Evolutionary conservation across 495 filamentous ascomycete genomes (phyloP).

Genomic region (Gamarada debralockiae): DNA sequence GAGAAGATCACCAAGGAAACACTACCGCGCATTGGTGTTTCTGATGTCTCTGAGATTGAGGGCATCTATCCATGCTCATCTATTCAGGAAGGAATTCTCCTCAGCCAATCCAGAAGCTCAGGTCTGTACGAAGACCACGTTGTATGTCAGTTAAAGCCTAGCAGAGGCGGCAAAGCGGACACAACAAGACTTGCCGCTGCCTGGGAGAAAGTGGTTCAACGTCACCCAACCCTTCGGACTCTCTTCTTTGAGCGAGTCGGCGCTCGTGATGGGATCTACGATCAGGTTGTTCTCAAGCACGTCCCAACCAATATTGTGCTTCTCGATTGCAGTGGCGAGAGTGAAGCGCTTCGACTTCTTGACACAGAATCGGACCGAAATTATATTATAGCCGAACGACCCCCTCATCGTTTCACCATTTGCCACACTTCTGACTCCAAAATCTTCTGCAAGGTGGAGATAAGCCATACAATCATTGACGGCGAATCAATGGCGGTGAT

Average conservation of each 20-base stretch:
- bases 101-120: slow-evolving; percentile 45
- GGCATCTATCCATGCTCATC: slow-evolving; percentile 68
- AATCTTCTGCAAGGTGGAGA: slow-evolving; percentile 1
- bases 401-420: slow-evolving; percentile 4
- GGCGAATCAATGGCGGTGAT: too few relatives aligned
- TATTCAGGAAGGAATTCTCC: slow-evolving; percentile 62
- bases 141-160: background rate
- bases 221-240: slow-evolving; percentile 51
- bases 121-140: slow-evolving; percentile 29
- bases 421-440: background rate
- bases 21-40: slow-evolving; percentile 36
- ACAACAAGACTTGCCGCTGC: slow-evolving; percentile 20
- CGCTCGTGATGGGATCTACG: slow-evolving; percentile 39
- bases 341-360: background rate
- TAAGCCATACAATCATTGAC: too few relatives aligned
- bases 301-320: background rate
- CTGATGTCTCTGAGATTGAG: slow-evolving; percentile 43
- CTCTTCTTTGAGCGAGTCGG: slow-evolving; percentile 49
- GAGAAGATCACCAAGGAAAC: slow-evolving; percentile 6
- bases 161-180: background rate
- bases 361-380: background rate
- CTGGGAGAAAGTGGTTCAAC: slow-evolving; percentile 50
- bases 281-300: slow-evolving; percentile 12
- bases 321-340: background rate
- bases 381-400: slow-evolving; percentile 24